Base-by-base conservation (phyloP, 345 rosid species). In the Acer saccharum region DNA sequence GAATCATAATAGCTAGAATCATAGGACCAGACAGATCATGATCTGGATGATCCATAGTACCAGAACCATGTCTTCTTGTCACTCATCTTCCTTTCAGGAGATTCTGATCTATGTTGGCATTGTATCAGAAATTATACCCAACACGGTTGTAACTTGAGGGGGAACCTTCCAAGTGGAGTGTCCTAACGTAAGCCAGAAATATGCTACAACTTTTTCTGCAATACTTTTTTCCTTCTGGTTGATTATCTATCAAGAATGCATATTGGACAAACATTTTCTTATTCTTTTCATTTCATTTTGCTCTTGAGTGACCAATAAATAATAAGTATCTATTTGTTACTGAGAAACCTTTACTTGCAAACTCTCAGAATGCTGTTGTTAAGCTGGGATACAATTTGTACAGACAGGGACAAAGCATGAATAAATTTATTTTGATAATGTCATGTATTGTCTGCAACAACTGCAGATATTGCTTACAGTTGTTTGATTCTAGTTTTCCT, bases 21-120 rank as follows among this genome's bases (percentile, higher is more conserved):
- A 3, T 48, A 27, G 1, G 68, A 68, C 65, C 48, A 44, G 68
- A 67, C 9, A 55, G 73, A 66, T 73, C 65, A 25, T 63, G 62
- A 46, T 54, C 72, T 12, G 32, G 70, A 71, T 74, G 44, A 43
- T 17, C 50, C 1, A 13, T 57, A n/a, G 50, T 46, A 46, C 50
- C 50, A 46, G 50, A 46, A 46, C 3, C 13, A 46, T 46, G 10
- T 46, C 50, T 46, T 46, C 50, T 46, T 46, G 50, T 9, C 27
- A 8, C 50, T 2, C 64, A 17, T 54, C 41, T 41, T 75, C 29
- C 27, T 6, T 65, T 7, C 41, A 18, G 63, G 29, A 57, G 60
- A 69, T 54, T 17, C 14, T n/a, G 25, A 11, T 29, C 63, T 29
- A 10, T 7, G 52, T 68, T 68, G 57, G 52, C 46, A 52, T 55